phyloP scores from a whole-genome alignment of 78 protist species.

The Dictyostelium firmibasis region DNA sequence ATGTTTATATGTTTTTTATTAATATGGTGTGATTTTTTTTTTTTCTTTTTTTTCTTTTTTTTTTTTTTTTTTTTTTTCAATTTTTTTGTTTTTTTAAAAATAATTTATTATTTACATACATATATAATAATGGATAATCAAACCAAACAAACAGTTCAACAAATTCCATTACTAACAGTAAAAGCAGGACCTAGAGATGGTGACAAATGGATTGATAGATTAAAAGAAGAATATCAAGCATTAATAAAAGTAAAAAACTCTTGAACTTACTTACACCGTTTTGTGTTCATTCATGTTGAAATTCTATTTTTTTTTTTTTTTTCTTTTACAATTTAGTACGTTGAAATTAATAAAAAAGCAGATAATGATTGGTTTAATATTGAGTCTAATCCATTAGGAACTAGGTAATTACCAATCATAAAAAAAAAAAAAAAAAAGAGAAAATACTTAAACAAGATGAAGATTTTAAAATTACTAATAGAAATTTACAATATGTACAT shows the following conservation, averaged over 20 bases:
- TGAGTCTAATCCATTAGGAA: slow-evolving; percentile 89
- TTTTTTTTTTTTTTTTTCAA: not conserved
- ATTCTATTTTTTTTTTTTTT: not conserved
- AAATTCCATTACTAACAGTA: slow-evolving; percentile 88
- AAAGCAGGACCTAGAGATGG: slow-evolving; percentile 96
- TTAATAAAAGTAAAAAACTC: slow-evolving; percentile 80
- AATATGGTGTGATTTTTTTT: too few species aligned
- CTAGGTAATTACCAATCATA: slow-evolving; percentile 31
- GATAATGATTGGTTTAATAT: slow-evolving; percentile 96
- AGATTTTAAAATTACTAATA: not conserved
- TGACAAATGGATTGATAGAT: slow-evolving; percentile 91
- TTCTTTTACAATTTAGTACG: slow-evolving; percentile 60
- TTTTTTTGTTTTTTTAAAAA: too few species aligned
- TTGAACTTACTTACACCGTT: not conserved
- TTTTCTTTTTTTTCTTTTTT: not conserved
- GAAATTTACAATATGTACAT: too few species aligned
- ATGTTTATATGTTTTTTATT: too few species aligned
- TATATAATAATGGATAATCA: slow-evolving; percentile 37
- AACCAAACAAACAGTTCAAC: slow-evolving; percentile 72
- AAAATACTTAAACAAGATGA: not conserved
- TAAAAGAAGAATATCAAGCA: slow-evolving; percentile 94
- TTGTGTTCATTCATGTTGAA: not conserved
- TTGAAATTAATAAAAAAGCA: slow-evolving; percentile 87
- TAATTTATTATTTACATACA: not conserved
- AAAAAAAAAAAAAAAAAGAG: not conserved